Evolutionary conservation across 371 early-diverging fungal species (phyloP).

Genomic region (Actinomortierella wolfii): DNA sequence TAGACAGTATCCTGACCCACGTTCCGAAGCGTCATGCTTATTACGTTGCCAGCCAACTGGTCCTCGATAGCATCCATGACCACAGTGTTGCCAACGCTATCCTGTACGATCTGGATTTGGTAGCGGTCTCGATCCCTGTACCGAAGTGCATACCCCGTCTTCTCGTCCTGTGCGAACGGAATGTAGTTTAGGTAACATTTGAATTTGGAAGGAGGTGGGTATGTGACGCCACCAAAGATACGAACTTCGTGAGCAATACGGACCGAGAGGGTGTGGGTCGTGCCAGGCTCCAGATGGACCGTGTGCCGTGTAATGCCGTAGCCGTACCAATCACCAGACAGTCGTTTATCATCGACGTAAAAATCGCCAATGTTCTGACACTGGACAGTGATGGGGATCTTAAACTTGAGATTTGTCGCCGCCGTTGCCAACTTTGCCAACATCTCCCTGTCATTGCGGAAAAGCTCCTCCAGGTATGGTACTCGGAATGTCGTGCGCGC

Average conservation of each 20-base stretch:
- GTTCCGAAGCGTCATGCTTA: conserved; percentile 41
- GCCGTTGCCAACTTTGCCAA: too few species aligned
- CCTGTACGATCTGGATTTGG: conserved; percentile 23
- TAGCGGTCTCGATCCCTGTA: too few species aligned
- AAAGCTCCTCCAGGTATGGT: not conserved
- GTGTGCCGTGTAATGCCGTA: conserved; percentile 50
- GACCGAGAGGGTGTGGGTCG: conserved; percentile 54
- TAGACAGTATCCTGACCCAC: conserved; percentile 19
- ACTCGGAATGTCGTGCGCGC: conserved; percentile 45
- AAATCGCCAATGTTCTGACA: conserved; percentile 53
- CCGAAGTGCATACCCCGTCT: too few species aligned
- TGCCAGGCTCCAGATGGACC: conserved; percentile 46
- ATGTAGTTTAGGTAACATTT: conserved; percentile 8
- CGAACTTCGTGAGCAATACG: conserved; percentile 68
- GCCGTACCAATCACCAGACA: conserved; percentile 53
- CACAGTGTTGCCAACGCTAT: conserved; percentile 16
- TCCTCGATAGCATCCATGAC: conserved; percentile 46
- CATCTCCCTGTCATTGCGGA: not conserved
- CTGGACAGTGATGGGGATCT: conserved; percentile 41
- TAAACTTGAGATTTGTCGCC: too few species aligned
- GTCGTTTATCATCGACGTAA: conserved; percentile 47
- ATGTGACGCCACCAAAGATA: conserved; percentile 59
- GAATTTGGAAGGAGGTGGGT: conserved; percentile 51
- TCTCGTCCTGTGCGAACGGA: too few species aligned
- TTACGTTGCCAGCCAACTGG: conserved; percentile 32